Percentiles rank a stretch among this genome's conserved stretches.
phyloP scores from a whole-genome alignment of 2,329 filamentous ascomycete species.

The Myriosclerotinia curreyana region DNA sequence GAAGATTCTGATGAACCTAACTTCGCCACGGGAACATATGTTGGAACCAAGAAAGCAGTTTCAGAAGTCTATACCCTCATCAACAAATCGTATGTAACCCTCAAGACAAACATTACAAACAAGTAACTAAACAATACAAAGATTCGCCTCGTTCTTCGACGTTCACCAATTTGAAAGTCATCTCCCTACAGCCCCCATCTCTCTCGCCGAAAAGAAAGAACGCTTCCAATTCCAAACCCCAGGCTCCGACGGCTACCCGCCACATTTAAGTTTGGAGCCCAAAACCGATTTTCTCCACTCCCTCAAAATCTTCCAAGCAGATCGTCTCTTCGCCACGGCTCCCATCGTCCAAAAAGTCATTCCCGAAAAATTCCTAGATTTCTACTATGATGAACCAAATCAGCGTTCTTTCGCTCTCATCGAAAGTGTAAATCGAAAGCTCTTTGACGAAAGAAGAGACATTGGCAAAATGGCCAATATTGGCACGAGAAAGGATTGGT shows the following conservation, averaged over 20 bases:
- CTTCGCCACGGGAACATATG: constrained; percentile 12
- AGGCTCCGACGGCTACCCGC: constrained; percentile 12
- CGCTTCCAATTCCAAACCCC: constrained; percentile 20
- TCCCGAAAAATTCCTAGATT: constrained; percentile 12
- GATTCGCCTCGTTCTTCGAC: constrained; percentile 19
- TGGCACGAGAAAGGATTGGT: constrained; percentile 33
- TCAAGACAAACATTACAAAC: neutral
- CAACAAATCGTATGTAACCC: constrained; percentile 3
- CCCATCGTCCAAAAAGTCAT: constrained; percentile 18
- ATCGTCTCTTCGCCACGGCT: constrained; percentile 7
- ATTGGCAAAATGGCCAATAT: constrained; percentile 16
- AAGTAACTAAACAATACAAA: neutral
- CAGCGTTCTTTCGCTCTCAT: constrained; percentile 9
- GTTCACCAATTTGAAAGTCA: constrained; percentile 12
- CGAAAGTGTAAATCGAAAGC: constrained; percentile 7
- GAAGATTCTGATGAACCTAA: neutral
- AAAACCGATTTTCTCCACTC: constrained; percentile 5
- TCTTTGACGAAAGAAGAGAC: constrained; percentile 14
- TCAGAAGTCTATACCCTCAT: constrained; percentile 14
- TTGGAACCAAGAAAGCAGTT: constrained; percentile 18
- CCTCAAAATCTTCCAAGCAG: constrained; percentile 15
- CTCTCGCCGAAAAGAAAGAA: constrained; percentile 4
- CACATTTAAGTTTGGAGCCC: constrained; percentile 14
- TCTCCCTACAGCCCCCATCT: neutral
- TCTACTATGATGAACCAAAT: constrained; percentile 17